Conservation (phyloP, 768 basidiomycete species). For the Saitozyma podzolica region DNA sequence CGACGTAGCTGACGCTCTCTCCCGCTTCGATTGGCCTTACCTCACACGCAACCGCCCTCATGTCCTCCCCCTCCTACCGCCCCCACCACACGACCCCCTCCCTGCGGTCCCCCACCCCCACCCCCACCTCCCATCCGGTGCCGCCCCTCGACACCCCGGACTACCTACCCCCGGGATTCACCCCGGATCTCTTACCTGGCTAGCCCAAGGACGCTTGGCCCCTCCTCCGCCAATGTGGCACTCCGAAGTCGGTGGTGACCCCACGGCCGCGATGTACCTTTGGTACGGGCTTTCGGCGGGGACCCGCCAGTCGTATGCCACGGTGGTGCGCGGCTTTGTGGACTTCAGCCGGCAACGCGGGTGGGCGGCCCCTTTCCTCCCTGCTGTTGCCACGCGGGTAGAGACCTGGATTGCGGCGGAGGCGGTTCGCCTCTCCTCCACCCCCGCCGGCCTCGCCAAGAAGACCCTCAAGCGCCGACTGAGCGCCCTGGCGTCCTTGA, state of each 20-base stretch:
- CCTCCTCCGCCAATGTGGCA: background rate
- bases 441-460: too few relatives aligned
- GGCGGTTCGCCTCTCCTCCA: background rate
- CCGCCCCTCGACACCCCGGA: background rate
- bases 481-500: background rate
- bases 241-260: background rate
- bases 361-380: conserved; percentile 1
- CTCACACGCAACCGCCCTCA: conserved; percentile 3
- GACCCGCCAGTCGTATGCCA: background rate
- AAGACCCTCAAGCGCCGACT: too few relatives aligned
- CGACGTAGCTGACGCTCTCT: conserved; percentile 16
- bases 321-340: background rate
- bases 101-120: background rate
- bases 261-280: background rate
- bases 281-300: background rate
- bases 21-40: conserved; percentile 8
- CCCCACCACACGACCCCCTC: background rate
- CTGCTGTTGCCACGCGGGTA: background rate
- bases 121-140: too few relatives aligned
- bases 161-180: background rate
- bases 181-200: background rate
- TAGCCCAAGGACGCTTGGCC: background rate
- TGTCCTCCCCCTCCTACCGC: background rate
- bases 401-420: conserved; percentile 1
- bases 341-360: background rate